Base-by-base conservation (phyloP, 495 filamentous ascomycete species). In the Penicillium chermesinum region DNA sequence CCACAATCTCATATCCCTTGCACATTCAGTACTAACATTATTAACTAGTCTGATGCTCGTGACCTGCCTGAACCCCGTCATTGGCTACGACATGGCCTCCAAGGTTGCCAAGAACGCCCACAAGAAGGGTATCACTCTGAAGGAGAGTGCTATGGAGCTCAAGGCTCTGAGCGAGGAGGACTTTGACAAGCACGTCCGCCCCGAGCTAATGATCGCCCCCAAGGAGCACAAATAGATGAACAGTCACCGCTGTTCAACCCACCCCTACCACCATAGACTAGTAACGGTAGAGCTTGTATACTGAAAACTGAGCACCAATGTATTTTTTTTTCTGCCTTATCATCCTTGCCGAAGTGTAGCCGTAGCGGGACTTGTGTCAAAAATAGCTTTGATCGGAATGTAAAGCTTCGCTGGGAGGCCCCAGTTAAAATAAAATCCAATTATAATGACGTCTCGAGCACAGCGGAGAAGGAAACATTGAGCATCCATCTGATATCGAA, bases 91-190 rank as follows among this genome's bases (percentile, higher is more conserved):
- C 64, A 93, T 90, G 86, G 93, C 93, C 38, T 88, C 82, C 65
- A 96, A 96, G 77, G 91, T 96, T 12, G 93, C 93, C 55, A 98
- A 98, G 87, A 93, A 98, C 65, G 93, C 93, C 15, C 93, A 98
- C 76, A 96, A 96, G 84, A 97, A 96, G 82, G 89, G 89, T 21
- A 68, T 87, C 48, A 96, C 88, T 17, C 78, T 98, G 36, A 96
- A 96, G 76, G 75, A 91, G 71, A 89, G 86, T 54, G 91, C 94
- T 37, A 81, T 98, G 82, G 88, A 97, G 76, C 78, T 98, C 55
- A 82, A 94, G 54, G 91, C 88, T 38, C 72, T 98, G 50, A 91
- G 85, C 51, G 84, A 86, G 63, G 86, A 87, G 66, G 90, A 97
- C 66, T 98, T 97, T 58, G 89, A 96, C 70, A 77, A 81, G 54